Evolutionary conservation across 1,284 basidiomycete species (phyloP), one percentile per base, ranked within the genome.

Genomic region (Moniliophthora roreri): DNA sequence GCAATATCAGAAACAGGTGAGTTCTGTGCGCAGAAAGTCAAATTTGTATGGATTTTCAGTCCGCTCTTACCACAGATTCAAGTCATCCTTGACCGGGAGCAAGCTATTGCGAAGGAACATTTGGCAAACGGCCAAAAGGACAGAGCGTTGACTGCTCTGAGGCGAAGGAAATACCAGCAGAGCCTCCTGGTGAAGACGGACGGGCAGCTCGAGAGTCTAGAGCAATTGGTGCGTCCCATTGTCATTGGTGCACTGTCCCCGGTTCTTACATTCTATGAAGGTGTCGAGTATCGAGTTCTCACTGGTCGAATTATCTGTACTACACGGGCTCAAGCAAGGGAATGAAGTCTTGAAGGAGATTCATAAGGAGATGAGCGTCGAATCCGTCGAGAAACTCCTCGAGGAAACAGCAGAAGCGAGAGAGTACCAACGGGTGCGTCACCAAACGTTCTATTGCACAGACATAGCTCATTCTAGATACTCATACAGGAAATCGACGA

Each of bases 271-370:
- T 28, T 32, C 24, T 11, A 1, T 36, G 5, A 65, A 97, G 95
- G 93, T 97, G 4, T 91, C 91, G 7, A 92, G 89, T 0, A 98
- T 99, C 65, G 96, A 99, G 69, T 98, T 97, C 75, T 93, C 96
- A 0, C 80, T 96, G 53, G 87, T 99, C 40, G 92, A 99, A 70
- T 87, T 93, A 40, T 93, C 94, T 3, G 91, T 99, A 15, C 68
- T 98, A 45, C 92, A 94, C 69, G 96, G 96, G 7, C 72, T 99
- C 39, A 84, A 93, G 69, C 93, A 96, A 72, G 96, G 96, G 2
- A 97, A 92, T 59, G 87, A 91, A 40, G 95, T 98, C 0, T 76
- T 99, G 52, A 93, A 91, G 66, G 85, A 96, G 72, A 91, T 99
- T 36, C 95, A 99, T 70, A 86, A 86, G 64, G 95, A 98, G 69